Evolutionary conservation across 1,139 yeast genomes (phyloP), one percentile per base, ranked within the genome.

Genomic region (Sugiyamaella novakii): DNA sequence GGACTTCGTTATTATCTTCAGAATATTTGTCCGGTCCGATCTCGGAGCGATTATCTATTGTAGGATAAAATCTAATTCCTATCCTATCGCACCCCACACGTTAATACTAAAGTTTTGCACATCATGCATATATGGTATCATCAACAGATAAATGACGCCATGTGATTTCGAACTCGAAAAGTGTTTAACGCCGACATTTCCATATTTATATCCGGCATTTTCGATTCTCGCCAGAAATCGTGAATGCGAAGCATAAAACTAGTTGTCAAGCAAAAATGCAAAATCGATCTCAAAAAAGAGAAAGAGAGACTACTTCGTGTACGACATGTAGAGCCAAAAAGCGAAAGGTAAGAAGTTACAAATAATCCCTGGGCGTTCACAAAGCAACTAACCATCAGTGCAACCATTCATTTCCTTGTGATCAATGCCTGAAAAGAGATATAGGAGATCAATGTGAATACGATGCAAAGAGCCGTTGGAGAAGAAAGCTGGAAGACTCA

Each of bases 391-490:
- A 4, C 38, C 2, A 18, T 27, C 30, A 47, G 51, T 47, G 51
- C 21, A 35, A 47, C 29, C 51, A 47, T 33, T 36, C 43, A n/a
- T 35, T 47, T 33, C 51, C 51, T 19, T 47, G 51, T 25, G 46
- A 38, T 18, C 51, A 43, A 15, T 47, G 51, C 30, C 12, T 39
- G 12, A 38, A 25, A 18, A 22, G 51, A 43, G 51, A 43, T 24
- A 28, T 47, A 10, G 41, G 43, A 14, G 31, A 30, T 21, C 38
- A 38, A 11, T 47, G 51, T 22, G 35, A 27, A 10, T 47, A 47
- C 19, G 51, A 43, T 19, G 45, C 40, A 15, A 43, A 47, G n/a
- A 47, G 51, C 19, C 37, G 51, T 14, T 47, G 51, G 51, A 37
- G 39, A 17, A 38, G 45, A 27, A 43, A 30, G 27, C 25, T 41